Evolutionary conservation across 1,139 yeast species (phyloP), one percentile per base, ranked within the genome.

Genomic region (Blastobotrys elegans): DNA sequence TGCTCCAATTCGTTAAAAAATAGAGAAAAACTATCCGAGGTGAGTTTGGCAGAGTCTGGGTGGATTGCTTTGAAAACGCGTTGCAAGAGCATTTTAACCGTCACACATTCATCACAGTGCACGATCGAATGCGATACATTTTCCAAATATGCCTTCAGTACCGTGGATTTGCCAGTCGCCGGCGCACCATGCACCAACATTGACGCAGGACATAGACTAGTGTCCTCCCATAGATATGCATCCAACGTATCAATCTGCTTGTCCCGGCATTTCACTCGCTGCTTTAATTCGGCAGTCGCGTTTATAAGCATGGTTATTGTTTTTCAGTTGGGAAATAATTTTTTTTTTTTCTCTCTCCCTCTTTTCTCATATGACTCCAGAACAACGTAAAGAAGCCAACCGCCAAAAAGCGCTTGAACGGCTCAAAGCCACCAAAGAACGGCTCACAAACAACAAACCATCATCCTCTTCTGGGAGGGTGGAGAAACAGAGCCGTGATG

Each of bases 381-480:
- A 37, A 14, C 31, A 37, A 22, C 11, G 31, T 11, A 37, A 49
- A 79, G 84, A 78, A 40, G 79, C 75, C 17, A 80, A 80, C 57
- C 67, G 88, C 49, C 72, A 75, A 36, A 69, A 74, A 49, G 89
- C 88, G 0, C 60, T 80, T 17, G 84, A 78, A 47, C 66, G 82
- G 52, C 70, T 82, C 26, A 72, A 75, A 48, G 74, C 73, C 46
- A 70, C 77, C 42, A 77, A 70, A 40, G 55, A 54, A 34, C 60
- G 55, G 37, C 53, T 56, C 50, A 35, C 42, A 7, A 43, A 37
- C 35, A 32, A 32, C 24, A 21, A 18, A 14, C 27, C 27, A 5
- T 24, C 27, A 5, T 24, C 27, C 10, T 24, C 27, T 24, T 24
- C 27, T 6, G 27, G 27, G 26, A 40, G 40, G 46, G 37, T 14